phyloP scores from a whole-genome alignment of 106 monocot species.

The Dendrobium chrysotoxum region DNA sequence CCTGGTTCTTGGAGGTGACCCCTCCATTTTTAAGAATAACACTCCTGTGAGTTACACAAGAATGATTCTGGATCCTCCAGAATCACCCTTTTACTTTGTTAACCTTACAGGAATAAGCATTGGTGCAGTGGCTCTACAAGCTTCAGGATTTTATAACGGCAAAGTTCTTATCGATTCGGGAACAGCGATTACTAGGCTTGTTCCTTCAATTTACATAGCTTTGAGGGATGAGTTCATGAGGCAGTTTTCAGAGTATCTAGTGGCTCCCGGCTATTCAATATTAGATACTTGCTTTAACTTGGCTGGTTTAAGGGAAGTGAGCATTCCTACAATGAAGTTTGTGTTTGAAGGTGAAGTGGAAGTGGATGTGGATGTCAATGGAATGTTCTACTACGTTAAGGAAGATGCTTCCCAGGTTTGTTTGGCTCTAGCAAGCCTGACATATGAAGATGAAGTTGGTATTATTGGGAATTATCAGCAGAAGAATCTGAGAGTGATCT shows the following conservation, averaged over 20 bases:
- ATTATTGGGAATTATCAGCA: slow-evolving; percentile 93
- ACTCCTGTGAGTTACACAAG: slow-evolving; percentile 13
- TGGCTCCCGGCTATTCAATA: slow-evolving; percentile 36
- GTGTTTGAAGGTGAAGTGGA: slow-evolving; percentile 52
- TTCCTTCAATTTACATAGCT: slow-evolving; percentile 57
- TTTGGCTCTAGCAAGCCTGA: slow-evolving; percentile 50
- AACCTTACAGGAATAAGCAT: slow-evolving; percentile 60
- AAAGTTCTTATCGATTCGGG: slow-evolving; percentile 70
- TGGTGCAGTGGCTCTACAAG: slow-evolving; percentile 40
- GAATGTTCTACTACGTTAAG: slow-evolving; percentile 69
- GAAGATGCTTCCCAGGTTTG: slow-evolving; percentile 78
- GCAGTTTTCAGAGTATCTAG: slow-evolving; percentile 43
- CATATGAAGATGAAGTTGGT: slow-evolving; percentile 48
- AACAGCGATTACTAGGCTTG: slow-evolving; percentile 70
- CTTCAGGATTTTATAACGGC: slow-evolving; percentile 21
- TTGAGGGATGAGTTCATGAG: slow-evolving; percentile 52
- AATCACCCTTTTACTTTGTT: slow-evolving; percentile 54
- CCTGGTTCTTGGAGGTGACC: slow-evolving; percentile 8
- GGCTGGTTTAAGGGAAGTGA: slow-evolving; percentile 34
- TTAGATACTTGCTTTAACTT: slow-evolving; percentile 60
- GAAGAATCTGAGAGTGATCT: slow-evolving; percentile 77
- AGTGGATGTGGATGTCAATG: slow-evolving; percentile 50
- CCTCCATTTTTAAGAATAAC: slow-evolving; percentile 13
- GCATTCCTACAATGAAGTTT: slow-evolving; percentile 42
- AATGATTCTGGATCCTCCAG: slow-evolving; percentile 31